Evolutionary conservation across 441 rosid genomes (phyloP), one percentile per base, ranked within the genome.

Genomic region (Gossypium trilobum): DNA sequence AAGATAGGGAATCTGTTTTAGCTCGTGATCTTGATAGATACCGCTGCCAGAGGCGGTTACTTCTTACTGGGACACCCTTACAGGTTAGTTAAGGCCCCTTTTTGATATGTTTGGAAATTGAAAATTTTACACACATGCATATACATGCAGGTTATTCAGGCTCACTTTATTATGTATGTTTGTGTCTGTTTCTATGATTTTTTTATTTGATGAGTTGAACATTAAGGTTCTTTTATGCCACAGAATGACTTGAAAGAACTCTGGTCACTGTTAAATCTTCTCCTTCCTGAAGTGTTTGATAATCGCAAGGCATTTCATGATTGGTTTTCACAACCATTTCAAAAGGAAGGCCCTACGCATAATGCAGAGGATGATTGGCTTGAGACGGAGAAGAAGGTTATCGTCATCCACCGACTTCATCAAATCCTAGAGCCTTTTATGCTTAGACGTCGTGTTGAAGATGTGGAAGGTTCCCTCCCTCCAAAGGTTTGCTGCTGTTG

Each of bases 1-100:
- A 96, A 80, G 99, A 96, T 79, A 87, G 99, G 73, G 98, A 96
- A 75, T 96, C 99, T 33, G 99, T 96, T 87, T 85, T 96, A 85
- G 99, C 99, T 59, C 97, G 99, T 72, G 99, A 96, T 89, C 99
- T 96, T 85, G 99, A 96, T 79, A 86, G 98, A 68, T 96, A 96
- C 75, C 97, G 96, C 51, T 96, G 99, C 79, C 98, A 93, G 82
- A 87, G 99, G 87, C 97, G 99, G 75, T 88, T 96, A 39, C 98
- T 96, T 85, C 98, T 96, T 73, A 96, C 99, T 7, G 99, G 99
- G 82, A 96, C 99, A 59, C 99, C 99, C 55, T 86, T 96, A 71
- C 99, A 96, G 99, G 99, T 93, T 39, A 81, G 89, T 82, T 77
- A 70, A 51, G 77, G 68, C 22, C 14, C n/a, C 82, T 71, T 16